Evolutionary conservation across 345 rosid genomes (phyloP).

Genomic region (Ceriops zippeliana): DNA sequence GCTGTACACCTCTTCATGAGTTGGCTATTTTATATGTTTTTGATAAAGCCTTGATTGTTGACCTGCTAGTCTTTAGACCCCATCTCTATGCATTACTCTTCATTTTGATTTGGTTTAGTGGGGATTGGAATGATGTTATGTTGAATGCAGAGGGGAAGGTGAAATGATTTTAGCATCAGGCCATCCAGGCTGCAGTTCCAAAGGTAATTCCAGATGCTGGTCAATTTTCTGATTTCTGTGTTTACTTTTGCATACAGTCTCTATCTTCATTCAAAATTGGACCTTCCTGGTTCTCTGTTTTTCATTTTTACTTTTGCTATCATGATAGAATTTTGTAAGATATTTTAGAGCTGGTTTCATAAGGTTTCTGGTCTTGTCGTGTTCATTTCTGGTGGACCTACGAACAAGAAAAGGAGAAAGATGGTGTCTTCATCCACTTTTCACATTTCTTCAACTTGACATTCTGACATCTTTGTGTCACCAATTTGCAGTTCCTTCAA

Average conservation of each 20-base stretch:
- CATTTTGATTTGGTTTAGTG: not conserved
- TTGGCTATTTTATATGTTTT: too few relatives aligned
- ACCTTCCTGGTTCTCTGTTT: not conserved
- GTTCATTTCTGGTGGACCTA: not conserved
- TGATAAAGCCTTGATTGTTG: too few relatives aligned
- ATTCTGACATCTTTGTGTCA: conserved; percentile 14
- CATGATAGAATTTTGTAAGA: not conserved
- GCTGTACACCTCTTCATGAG: too few relatives aligned
- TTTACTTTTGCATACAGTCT: not conserved
- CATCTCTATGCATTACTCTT: too few relatives aligned
- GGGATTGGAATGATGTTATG: not conserved
- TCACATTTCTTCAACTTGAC: not conserved
- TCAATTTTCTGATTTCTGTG: not conserved
- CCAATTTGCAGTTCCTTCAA: conserved; percentile 76
- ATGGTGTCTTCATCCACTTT: not conserved
- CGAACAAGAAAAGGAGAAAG: not conserved
- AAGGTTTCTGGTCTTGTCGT: not conserved
- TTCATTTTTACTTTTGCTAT: not conserved
- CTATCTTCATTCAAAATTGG: not conserved
- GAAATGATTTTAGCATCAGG: not conserved
- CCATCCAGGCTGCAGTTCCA: conserved; percentile 92
- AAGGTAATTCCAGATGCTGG: conserved; percentile 51
- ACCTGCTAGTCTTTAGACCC: too few relatives aligned
- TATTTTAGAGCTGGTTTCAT: not conserved
- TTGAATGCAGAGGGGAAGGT: conserved; percentile 4